These are phyloP conservation scores for Thielaviopsis ethacetica DNA, from an alignment of 2,329 filamentous ascomycete genomes.

Conservation along the genomic window DNA sequence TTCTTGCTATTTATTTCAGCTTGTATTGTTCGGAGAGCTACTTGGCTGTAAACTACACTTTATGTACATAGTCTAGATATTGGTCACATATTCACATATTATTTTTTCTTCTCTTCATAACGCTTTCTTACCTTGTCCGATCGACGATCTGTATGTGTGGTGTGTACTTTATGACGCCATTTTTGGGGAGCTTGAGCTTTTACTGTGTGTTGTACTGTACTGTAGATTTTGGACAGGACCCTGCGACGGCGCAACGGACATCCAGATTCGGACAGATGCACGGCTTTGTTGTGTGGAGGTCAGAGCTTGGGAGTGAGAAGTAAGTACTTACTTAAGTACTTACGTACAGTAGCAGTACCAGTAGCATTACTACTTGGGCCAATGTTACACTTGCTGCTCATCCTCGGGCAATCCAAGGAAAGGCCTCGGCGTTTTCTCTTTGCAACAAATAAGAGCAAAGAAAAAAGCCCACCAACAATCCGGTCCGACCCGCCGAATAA, in stretches of 20 bases:
- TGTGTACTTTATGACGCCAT: background rate
- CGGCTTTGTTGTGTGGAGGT: background rate
- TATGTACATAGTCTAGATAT: background rate
- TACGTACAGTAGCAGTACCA: too few species aligned
- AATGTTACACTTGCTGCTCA: background rate
- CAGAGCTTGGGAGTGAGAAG: background rate
- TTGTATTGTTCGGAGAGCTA: background rate
- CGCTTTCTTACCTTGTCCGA: too few species aligned
- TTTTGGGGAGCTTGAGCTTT: background rate
- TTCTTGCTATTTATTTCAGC: background rate
- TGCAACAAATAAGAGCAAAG: background rate
- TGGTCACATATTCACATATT: background rate
- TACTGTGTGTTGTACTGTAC: background rate
- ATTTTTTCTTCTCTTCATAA: background rate
- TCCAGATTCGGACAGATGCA: constrained; percentile 3
- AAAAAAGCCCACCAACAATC: background rate
- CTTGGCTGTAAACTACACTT: background rate
- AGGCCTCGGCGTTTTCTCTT: background rate
- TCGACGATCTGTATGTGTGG: background rate
- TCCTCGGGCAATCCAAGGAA: background rate
- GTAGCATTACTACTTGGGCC: background rate
- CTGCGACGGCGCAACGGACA: constrained; percentile 8
- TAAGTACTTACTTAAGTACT: too few species aligned
- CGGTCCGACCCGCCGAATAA: background rate
- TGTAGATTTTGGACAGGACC: background rate